Evolutionary conservation across 83 land plant species (phyloP).

Genomic region (Larix sibirica): DNA sequence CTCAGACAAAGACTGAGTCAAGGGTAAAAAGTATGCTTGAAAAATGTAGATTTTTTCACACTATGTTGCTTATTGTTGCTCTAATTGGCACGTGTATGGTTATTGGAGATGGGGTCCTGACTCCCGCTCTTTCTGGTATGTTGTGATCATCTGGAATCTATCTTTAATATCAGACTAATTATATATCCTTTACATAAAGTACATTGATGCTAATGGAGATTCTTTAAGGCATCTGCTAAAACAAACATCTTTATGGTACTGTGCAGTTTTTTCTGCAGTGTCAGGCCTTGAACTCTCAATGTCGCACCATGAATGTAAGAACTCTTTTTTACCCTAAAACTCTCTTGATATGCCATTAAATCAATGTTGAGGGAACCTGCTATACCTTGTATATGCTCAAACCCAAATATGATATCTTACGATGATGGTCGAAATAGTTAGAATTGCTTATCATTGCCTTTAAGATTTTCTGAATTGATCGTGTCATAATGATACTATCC

Average conservation of each 20-base stretch:
- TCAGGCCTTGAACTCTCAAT: slow-evolving; percentile 59
- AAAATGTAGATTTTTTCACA: slow-evolving; percentile 40
- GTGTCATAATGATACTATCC: not conserved
- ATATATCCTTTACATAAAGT: too few relatives aligned
- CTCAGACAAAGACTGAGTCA: slow-evolving; percentile 21
- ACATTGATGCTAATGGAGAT: too few relatives aligned
- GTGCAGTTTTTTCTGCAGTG: slow-evolving; percentile 67
- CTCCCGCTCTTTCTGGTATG: slow-evolving; percentile 73
- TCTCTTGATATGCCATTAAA: not conserved
- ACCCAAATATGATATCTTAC: not conserved
- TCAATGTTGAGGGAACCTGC: not conserved
- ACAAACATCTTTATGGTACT: too few relatives aligned
- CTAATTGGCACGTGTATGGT: slow-evolving; percentile 75
- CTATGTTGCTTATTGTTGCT: slow-evolving; percentile 47
- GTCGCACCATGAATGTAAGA: slow-evolving; percentile 61
- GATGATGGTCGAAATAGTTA: not conserved
- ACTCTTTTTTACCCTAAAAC: not conserved
- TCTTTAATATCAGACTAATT: too few relatives aligned
- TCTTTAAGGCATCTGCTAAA: too few relatives aligned
- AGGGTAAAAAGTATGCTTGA: slow-evolving; percentile 50
- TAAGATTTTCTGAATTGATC: not conserved
- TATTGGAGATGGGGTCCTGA: slow-evolving; percentile 77
- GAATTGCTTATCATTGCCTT: not conserved
- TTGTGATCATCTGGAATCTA: too few relatives aligned
- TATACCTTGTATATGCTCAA: not conserved